These are phyloP conservation scores for Nothopassalora personata DNA, from an alignment of 2,329 filamentous ascomycete genomes.

Conservation along the genomic window DNA sequence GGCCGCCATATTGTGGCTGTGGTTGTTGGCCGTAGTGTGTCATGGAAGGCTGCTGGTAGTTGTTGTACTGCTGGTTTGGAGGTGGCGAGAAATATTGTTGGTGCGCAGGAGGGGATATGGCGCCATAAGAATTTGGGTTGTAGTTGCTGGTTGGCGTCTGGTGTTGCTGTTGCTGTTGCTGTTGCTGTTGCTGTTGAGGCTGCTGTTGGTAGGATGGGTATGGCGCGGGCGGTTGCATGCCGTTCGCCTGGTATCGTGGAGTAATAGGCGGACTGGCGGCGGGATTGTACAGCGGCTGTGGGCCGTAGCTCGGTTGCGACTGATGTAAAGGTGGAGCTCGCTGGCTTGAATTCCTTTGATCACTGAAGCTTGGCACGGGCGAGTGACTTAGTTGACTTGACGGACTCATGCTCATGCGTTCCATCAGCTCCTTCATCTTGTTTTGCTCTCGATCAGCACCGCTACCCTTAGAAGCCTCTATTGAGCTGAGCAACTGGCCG, in stretches of 20 bases:
- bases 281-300: conserved; percentile 44
- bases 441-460: conserved; percentile 78
- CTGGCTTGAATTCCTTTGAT: conserved; percentile 19
- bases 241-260: conserved; percentile 38
- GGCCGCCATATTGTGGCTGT: conserved; percentile 27
- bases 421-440: conserved; percentile 83
- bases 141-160: conserved; percentile 29
- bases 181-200: conserved; percentile 9
- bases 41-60: conserved; percentile 43
- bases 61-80: conserved; percentile 36
- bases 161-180: conserved; percentile 15
- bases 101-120: conserved; percentile 50
- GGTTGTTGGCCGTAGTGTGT: conserved; percentile 56
- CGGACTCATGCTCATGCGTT: conserved; percentile 80
- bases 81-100: conserved; percentile 52
- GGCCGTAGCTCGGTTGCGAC: conserved; percentile 36
- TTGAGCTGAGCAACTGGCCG: conserved; percentile 79
- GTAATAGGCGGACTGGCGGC: conserved; percentile 44
- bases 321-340: conserved; percentile 41
- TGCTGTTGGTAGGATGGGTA: conserved; percentile 21
- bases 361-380: conserved; percentile 28
- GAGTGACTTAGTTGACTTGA: conserved; percentile 36
- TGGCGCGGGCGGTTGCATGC: conserved; percentile 28
- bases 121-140: conserved; percentile 45
- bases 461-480: conserved; percentile 70